phyloP scores from a whole-genome alignment of 805 yeast species.

The Suhomyces vadensis region DNA sequence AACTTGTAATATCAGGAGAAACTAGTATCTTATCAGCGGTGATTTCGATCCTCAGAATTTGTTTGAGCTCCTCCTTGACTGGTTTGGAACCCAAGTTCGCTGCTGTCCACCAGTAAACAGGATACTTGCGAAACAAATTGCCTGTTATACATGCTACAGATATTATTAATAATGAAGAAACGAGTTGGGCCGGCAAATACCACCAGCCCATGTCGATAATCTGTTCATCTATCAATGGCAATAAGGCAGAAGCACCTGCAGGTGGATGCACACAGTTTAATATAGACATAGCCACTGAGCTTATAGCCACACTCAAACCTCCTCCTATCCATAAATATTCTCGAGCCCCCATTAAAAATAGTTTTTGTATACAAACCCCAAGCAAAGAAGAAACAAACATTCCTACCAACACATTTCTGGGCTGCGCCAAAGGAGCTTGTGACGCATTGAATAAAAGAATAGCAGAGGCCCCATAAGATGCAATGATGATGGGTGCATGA shows the following conservation, averaged over 20 bases:
- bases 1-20: neutral
- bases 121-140: constrained; percentile 54
- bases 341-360: constrained; percentile 50
- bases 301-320: constrained; percentile 54
- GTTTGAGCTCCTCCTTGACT: neutral
- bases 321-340: constrained; percentile 58
- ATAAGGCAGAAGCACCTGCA: constrained; percentile 66
- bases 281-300: constrained; percentile 55
- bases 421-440: constrained; percentile 64
- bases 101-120: constrained; percentile 62
- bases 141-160: constrained; percentile 54
- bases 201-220: constrained; percentile 62
- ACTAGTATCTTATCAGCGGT: neutral
- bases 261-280: constrained; percentile 68
- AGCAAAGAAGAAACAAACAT: constrained; percentile 53
- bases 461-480: constrained; percentile 64
- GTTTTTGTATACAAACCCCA: constrained; percentile 55
- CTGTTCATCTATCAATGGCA: constrained; percentile 51
- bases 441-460: constrained; percentile 56
- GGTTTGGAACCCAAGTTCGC: constrained; percentile 8
- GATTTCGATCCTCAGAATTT: neutral
- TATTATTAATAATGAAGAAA: constrained; percentile 49
- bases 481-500: constrained; percentile 50
- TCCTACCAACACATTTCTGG: constrained; percentile 58
- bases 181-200: constrained; percentile 56